phyloP scores from a whole-genome alignment of 768 basidiomycete genomes.

The Termitomyces sp. region DNA sequence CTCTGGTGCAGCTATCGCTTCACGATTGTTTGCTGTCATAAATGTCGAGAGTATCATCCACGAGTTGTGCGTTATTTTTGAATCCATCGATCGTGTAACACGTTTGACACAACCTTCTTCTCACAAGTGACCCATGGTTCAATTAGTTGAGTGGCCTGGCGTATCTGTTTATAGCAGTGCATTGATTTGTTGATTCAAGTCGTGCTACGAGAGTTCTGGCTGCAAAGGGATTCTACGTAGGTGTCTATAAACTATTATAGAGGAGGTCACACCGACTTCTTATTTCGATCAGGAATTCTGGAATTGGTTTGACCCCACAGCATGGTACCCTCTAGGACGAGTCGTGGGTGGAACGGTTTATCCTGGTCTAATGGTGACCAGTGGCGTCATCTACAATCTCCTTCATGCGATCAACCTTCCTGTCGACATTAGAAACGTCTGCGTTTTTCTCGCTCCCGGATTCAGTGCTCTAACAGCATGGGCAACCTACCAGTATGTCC shows the following conservation, averaged over 20 bases:
- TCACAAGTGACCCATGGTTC: conserved; percentile 92
- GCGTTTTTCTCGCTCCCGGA: conserved; percentile 94
- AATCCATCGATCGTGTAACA: neutral
- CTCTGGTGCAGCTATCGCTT: conserved; percentile 91
- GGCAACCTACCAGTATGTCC: conserved; percentile 87
- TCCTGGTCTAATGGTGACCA: conserved; percentile 97
- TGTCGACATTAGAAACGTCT: conserved; percentile 95
- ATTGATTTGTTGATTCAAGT: conserved; percentile 37
- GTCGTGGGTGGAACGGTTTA: conserved; percentile 99
- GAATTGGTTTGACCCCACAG: conserved; percentile 99
- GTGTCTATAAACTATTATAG: conserved; percentile 22
- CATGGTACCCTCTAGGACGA: conserved; percentile 98
- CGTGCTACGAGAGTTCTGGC: conserved; percentile 92
- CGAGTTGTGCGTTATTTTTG: conserved; percentile 75
- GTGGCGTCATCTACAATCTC: conserved; percentile 92
- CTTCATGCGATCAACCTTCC: conserved; percentile 88
- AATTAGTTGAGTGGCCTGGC: conserved; percentile 74
- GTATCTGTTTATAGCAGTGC: conserved; percentile 8
- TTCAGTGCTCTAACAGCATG: conserved; percentile 97
- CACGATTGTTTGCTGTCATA: conserved; percentile 94
- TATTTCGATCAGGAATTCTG: conserved; percentile 79
- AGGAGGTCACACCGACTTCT: neutral
- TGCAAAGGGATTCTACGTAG: conserved; percentile 91
- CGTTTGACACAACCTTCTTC: conserved; percentile 11
- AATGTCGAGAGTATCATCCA: conserved; percentile 99